Percentiles rank a stretch among this genome's conserved stretches.
Conservation (phyloP, 345 rosid genomes). For the Theobroma cacao region DNA sequence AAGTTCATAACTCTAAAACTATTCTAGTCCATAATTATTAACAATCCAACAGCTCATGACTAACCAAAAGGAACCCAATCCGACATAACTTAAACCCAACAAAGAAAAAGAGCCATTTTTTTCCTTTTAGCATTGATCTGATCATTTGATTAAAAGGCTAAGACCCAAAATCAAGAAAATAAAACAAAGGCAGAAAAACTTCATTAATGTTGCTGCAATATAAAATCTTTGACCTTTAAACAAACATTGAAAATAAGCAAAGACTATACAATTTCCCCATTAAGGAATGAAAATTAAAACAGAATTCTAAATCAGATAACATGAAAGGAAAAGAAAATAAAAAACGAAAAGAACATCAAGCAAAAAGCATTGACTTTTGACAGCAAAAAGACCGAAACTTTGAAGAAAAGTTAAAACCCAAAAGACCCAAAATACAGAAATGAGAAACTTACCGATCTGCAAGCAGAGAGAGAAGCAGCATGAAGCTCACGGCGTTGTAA, state of each 20-base stretch:
- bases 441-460: conserved; percentile 37
- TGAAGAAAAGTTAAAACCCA: not conserved
- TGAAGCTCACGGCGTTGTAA: conserved; percentile 47
- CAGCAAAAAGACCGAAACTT: not conserved
- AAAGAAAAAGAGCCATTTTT: not conserved
- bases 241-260: not conserved
- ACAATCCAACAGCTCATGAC: not conserved
- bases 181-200: not conserved
- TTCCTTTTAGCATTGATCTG: not conserved
- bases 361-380: not conserved
- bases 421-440: not conserved
- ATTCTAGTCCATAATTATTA: not conserved
- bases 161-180: not conserved
- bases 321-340: not conserved
- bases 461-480: conserved; percentile 43
- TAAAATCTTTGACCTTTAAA: not conserved
- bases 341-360: not conserved
- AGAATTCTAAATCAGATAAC: not conserved
- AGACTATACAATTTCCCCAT: not conserved
- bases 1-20: not conserved
- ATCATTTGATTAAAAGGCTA: not conserved
- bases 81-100: not conserved
- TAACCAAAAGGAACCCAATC: not conserved
- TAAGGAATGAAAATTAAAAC: not conserved
- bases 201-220: not conserved